Conservation (phyloP, 2,329 filamentous ascomycete species). For the Colletotrichum acutatum region DNA sequence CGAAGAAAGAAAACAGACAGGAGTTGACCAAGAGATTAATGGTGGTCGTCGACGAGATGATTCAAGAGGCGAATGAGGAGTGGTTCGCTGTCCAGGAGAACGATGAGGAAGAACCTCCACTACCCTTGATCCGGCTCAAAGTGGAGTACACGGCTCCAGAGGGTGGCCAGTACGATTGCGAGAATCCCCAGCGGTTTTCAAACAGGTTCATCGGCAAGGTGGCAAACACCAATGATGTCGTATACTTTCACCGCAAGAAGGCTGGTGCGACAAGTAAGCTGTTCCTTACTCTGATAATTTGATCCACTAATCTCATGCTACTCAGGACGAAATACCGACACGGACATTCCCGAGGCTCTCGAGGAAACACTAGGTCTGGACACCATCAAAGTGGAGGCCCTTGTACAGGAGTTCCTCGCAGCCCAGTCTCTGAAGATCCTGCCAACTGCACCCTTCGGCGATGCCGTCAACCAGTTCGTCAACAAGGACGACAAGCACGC, state of each 20-base stretch:
- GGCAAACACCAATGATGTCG: slow-evolving; percentile 92
- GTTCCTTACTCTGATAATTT: slow-evolving; percentile 1
- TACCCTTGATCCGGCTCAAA: slow-evolving; percentile 88
- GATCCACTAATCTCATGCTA: background rate
- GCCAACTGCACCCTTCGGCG: slow-evolving; percentile 90
- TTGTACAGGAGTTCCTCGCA: slow-evolving; percentile 88
- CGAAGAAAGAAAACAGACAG: slow-evolving; percentile 83
- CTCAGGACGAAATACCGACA: slow-evolving; percentile 55
- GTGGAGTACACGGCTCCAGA: slow-evolving; percentile 91
- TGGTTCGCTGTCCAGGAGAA: slow-evolving; percentile 84
- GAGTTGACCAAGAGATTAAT: slow-evolving; percentile 83
- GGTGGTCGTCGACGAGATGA: slow-evolving; percentile 84
- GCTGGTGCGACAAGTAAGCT: slow-evolving; percentile 60
- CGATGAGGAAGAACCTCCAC: slow-evolving; percentile 69
- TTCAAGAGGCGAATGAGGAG: slow-evolving; percentile 82
- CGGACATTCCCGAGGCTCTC: slow-evolving; percentile 72
- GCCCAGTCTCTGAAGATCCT: slow-evolving; percentile 92
- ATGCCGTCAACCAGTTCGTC: slow-evolving; percentile 92
- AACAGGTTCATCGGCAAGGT: slow-evolving; percentile 92
- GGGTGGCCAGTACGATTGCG: slow-evolving; percentile 86
- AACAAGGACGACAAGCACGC: slow-evolving; percentile 95
- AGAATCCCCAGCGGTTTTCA: slow-evolving; percentile 96
- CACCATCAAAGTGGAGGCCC: slow-evolving; percentile 84
- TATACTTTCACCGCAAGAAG: slow-evolving; percentile 94
- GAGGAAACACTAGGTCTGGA: slow-evolving; percentile 75